Percentiles rank a stretch among this genome's conserved stretches.
Evolutionary conservation across 202 grass and related monocot genomes (phyloP).

Genomic region (Hordeum pubiflorum): DNA sequence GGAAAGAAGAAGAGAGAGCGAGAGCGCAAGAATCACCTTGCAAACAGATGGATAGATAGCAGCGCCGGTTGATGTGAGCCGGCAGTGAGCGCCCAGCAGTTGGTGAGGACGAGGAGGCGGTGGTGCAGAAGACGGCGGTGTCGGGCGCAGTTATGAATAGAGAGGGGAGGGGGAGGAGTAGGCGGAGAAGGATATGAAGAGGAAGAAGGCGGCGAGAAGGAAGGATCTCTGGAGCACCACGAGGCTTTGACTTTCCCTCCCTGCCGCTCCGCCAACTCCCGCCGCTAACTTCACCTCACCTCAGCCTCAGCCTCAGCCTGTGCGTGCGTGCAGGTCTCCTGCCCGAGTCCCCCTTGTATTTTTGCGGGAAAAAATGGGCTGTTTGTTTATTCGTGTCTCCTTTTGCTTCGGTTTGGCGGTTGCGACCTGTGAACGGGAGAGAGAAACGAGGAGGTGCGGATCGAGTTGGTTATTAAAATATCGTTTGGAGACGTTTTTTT

Average conservation of each 20-base stretch:
- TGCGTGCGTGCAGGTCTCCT: not conserved
- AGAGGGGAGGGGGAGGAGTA: not conserved
- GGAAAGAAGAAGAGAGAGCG: not conserved
- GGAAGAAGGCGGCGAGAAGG: conserved; percentile 13
- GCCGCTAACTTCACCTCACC: not conserved
- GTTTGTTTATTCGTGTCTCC: not conserved
- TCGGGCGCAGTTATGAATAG: not conserved
- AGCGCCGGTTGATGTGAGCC: not conserved
- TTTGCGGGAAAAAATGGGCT: not conserved
- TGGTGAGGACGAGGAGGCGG: not conserved
- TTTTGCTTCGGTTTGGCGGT: not conserved
- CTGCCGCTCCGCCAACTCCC: not conserved
- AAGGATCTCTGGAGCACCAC: not conserved
- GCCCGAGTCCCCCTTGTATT: not conserved
- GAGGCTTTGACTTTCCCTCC: conserved; percentile 13
- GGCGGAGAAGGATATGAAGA: not conserved
- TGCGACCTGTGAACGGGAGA: not conserved
- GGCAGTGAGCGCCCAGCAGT: too few relatives aligned
- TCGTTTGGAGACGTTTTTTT: not conserved
- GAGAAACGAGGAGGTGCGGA: not conserved
- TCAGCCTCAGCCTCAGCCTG: not conserved
- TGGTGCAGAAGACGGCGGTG: not conserved
- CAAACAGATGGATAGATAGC: not conserved
- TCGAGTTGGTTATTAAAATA: not conserved
- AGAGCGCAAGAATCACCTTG: conserved; percentile 22